A percentile compares a stretch with the other conserved stretches of the same genome.
phyloP scores from a whole-genome alignment of 768 basidiomycete genomes.

The Leccinum ochraceum region DNA sequence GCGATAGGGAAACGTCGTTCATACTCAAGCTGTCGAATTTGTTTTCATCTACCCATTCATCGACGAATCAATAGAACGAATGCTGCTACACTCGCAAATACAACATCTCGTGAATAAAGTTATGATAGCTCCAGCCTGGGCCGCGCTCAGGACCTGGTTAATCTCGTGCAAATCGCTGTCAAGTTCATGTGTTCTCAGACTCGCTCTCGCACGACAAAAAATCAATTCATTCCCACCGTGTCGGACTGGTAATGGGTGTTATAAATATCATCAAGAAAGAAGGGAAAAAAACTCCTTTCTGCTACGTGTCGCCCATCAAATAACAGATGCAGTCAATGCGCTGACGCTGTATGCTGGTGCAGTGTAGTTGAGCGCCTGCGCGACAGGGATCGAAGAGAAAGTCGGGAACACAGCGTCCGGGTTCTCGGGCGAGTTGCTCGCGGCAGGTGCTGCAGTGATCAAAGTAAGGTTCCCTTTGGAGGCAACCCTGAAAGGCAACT shows the following conservation, averaged over 20 bases:
- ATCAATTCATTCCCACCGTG: background rate
- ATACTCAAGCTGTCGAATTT: background rate
- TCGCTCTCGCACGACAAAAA: background rate
- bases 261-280: background rate
- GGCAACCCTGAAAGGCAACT: conserved; percentile 53
- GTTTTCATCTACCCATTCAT: background rate
- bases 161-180: background rate
- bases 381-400: background rate
- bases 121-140: background rate
- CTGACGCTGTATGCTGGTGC: conserved; percentile 47
- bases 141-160: too few relatives aligned
- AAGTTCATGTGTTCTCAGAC: background rate
- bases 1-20: background rate
- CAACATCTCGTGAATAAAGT: background rate
- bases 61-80: background rate
- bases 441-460: background rate
- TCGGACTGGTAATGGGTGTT: background rate
- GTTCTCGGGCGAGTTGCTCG: background rate
- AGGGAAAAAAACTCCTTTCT: background rate
- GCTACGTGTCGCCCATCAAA: background rate
- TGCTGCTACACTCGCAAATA: background rate
- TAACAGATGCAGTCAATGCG: conserved; percentile 19
- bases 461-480: conserved; percentile 7
- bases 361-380: conserved; percentile 50
- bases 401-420: background rate